Evolutionary conservation across 768 basidiomycete species (phyloP), one percentile per base, ranked within the genome.

Genomic region (Rhodocollybia butyracea): DNA sequence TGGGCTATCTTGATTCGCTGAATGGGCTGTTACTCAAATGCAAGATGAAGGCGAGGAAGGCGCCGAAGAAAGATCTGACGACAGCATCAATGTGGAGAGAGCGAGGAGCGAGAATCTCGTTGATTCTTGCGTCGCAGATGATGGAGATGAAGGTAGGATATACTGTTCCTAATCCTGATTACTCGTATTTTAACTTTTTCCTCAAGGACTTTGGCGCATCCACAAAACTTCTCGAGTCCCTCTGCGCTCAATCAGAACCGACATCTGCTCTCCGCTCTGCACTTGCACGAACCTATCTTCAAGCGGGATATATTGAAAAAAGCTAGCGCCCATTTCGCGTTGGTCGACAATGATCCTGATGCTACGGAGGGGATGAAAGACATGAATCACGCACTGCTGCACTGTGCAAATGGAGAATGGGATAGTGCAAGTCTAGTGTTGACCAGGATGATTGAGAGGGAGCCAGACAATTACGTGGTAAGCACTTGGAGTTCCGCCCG

Each of bases 51-150:
- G 77, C 81, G 21, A 71, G 79, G 32, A 68, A 70, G 31, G 74
- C 52, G 32, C 40, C 73, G 1, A 64, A 64, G 22, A 61, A 60
- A n/a, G 78, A 80, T 55, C 48, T 64, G 5, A 65, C 63, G 8
- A 61, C 71, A 30, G 66, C 76, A 19, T 75, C 77, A 48, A 91
- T 92, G 89, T 94, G 91, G 91, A 84, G 84, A 57, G 91, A 94
- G 68, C 82, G 91, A 54, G 84, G 85, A 3, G 81, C 86, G 15
- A 74, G 91, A 46, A 72, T 93, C n/a, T 83, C 79, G 52, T 66
- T 94, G 53, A 91, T 92, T 57, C 78, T 91, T 45, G 89, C 90
- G 1, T 88, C 87, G 32, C 89, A 93, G 69, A 70, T 93, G 64
- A 74, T 90, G 51, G 91, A 94, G 69, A 90, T 91, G 85, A 90